phyloP scores from a whole-genome alignment of 305 asterid species.

The Solanum hybrid region DNA sequence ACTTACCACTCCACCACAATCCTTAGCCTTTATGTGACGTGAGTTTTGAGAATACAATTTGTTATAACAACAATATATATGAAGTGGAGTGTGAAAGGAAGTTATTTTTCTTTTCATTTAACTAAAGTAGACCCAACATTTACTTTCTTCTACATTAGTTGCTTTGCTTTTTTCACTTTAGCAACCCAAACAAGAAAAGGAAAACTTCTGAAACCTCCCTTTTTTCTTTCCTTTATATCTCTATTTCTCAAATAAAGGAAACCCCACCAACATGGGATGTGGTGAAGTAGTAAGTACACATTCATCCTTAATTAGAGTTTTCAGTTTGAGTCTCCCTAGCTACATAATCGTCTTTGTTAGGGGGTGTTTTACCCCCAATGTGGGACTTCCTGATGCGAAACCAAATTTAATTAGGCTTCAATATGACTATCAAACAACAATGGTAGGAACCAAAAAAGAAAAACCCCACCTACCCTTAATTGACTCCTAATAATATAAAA shows the following conservation, averaged over 20 bases:
- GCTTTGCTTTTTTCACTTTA: not conserved
- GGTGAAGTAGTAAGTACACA: no score
- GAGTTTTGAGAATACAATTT: not conserved
- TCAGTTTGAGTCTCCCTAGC: no score
- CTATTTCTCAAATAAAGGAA: not conserved
- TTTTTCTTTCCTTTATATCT: not conserved
- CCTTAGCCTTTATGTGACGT: not conserved
- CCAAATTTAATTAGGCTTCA: accelerated
- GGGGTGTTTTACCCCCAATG: no score
- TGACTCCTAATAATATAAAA: not conserved
- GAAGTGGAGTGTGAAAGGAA: not conserved
- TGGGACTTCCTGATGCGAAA: not conserved
- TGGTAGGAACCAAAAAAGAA: no score
- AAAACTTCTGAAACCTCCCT: not conserved
- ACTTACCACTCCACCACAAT: no score
- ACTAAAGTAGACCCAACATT: not conserved
- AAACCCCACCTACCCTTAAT: not conserved
- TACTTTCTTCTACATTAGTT: not conserved
- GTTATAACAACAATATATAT: no score
- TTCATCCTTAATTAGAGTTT: no score
- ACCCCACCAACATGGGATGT: accelerated
- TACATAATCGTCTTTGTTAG: accelerated
- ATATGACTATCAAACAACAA: not conserved
- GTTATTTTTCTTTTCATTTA: not conserved
- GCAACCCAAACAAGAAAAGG: not conserved